Conservation (phyloP, 345 rosid species). For the Eucalyptus paniculata region DNA sequence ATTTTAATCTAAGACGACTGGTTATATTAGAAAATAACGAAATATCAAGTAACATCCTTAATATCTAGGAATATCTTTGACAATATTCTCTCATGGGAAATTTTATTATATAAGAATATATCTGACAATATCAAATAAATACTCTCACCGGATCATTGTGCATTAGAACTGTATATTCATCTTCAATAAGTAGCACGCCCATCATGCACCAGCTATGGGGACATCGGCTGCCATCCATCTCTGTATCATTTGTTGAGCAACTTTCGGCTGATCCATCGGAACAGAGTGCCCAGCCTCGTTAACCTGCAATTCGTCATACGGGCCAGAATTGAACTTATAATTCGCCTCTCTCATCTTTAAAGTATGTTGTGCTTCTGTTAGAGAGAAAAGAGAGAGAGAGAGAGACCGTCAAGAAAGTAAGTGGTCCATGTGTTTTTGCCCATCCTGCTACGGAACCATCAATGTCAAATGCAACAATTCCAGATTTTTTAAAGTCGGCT, state of each 20-base stretch:
- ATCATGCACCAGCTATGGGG: too few relatives aligned
- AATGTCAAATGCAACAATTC: constrained; percentile 29
- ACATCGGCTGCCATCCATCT: too few relatives aligned
- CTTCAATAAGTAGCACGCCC: too few relatives aligned
- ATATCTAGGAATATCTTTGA: not conserved
- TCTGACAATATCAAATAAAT: not conserved
- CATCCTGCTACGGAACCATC: constrained; percentile 50
- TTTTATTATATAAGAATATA: not conserved
- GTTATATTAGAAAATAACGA: not conserved
- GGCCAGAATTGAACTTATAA: too few relatives aligned
- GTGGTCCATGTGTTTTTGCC: constrained; percentile 48
- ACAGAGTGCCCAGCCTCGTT: too few relatives aligned
- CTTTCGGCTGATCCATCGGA: too few relatives aligned
- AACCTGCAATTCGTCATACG: too few relatives aligned
- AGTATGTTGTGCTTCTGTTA: too few relatives aligned
- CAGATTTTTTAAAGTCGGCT: constrained; percentile 25
- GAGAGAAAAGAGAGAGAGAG: not conserved
- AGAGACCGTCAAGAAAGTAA: constrained; percentile 57
- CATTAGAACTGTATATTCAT: too few relatives aligned
- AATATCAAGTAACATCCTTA: not conserved
- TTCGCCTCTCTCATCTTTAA: too few relatives aligned
- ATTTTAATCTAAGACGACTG: not conserved
- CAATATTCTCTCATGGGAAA: not conserved
- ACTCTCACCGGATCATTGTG: too few relatives aligned
- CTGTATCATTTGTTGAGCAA: too few relatives aligned